These are phyloP conservation scores for Purshia tridentata DNA, from an alignment of 306 rosid genomes.

Conservation along the genomic window DNA sequence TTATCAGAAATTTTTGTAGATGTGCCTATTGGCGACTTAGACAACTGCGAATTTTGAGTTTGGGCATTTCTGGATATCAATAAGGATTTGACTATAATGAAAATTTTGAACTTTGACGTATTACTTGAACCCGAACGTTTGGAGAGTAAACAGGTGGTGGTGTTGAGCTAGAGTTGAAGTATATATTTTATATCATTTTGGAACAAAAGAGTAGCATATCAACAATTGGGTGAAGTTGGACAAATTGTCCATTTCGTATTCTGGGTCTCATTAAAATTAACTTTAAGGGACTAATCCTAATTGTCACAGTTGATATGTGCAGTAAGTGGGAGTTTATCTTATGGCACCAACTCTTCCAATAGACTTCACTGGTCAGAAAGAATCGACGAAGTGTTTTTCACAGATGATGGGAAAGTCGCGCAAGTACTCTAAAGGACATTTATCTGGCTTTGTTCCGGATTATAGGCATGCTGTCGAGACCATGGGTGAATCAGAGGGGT, in stretches of 20 bases:
- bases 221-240: slow-evolving; percentile 34
- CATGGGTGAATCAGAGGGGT: slow-evolving; percentile 86
- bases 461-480: slow-evolving; percentile 85
- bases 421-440: slow-evolving; percentile 74
- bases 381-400: slow-evolving; percentile 53
- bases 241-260: slow-evolving; percentile 16
- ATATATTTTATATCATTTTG: background rate
- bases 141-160: slow-evolving; percentile 11
- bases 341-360: slow-evolving; percentile 97
- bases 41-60: slow-evolving; percentile 6
- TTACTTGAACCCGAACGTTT: slow-evolving; percentile 15
- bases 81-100: background rate
- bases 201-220: background rate
- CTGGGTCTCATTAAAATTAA: slow-evolving; percentile 2
- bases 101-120: slow-evolving; percentile 22
- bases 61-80: slow-evolving; percentile 15
- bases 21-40: background rate
- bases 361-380: slow-evolving; percentile 82
- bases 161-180: too few species aligned
- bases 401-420: slow-evolving; percentile 87
- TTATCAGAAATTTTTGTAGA: background rate
- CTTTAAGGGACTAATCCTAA: slow-evolving; percentile 26
- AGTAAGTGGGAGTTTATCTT: slow-evolving; percentile 50
- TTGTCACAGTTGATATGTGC: slow-evolving; percentile 69
- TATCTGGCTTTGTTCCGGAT: slow-evolving; percentile 84